Evolutionary conservation across 208 protist species (phyloP).

Genomic region (Acanthamoeba royreba): DNA sequence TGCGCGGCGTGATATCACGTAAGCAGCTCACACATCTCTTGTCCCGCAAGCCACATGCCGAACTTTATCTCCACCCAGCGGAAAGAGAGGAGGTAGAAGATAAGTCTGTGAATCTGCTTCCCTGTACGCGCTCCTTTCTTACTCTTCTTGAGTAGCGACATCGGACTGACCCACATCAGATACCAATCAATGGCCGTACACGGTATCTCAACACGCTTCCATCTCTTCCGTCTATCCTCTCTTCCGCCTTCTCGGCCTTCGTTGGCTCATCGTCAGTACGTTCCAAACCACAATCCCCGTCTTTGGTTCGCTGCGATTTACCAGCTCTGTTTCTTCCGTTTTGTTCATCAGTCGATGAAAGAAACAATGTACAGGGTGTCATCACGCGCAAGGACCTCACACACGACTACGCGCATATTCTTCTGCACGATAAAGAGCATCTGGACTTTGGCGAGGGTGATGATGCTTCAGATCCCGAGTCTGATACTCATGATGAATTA

Average conservation of each 20-base stretch:
- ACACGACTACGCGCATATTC: background rate
- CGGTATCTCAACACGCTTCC: background rate
- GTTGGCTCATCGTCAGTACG: background rate
- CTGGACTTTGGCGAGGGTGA: background rate
- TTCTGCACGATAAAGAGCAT: background rate
- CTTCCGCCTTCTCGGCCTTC: background rate
- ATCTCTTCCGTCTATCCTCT: background rate
- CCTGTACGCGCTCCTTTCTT: background rate
- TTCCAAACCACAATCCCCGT: background rate
- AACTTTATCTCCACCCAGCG: background rate
- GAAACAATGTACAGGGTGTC: background rate
- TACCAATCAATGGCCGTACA: constrained; percentile 2
- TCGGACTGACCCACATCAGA: background rate
- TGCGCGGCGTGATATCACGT: background rate
- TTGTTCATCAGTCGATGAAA: background rate
- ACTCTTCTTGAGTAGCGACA: background rate
- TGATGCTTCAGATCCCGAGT: background rate
- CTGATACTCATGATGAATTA: background rate
- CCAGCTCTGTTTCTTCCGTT: background rate
- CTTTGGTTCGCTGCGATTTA: background rate
- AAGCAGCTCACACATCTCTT: background rate
- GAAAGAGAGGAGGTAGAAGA: background rate
- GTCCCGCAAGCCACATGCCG: background rate
- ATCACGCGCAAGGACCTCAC: constrained; percentile 16
- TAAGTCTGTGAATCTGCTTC: background rate